Percentiles rank a stretch among this genome's conserved stretches.
Evolutionary conservation across 805 yeast genomes (phyloP).

Genomic region (Spathaspora sp.): DNA sequence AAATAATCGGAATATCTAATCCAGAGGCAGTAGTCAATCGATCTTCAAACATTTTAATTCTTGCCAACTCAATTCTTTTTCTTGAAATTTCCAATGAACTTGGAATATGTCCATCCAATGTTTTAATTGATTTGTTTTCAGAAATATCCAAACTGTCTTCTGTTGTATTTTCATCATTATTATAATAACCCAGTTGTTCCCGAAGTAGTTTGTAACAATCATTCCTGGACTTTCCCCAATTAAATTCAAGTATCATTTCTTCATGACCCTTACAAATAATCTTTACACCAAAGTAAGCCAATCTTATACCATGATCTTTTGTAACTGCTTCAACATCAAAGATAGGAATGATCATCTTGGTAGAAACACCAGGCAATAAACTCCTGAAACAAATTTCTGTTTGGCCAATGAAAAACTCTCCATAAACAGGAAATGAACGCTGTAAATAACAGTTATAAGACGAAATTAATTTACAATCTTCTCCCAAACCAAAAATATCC

Average conservation of each 20-base stretch:
- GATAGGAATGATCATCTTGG: constrained; percentile 81
- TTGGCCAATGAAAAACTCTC: constrained; percentile 72
- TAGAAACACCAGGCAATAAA: constrained; percentile 69
- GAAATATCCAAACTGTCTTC: neutral
- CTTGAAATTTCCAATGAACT: constrained; percentile 12
- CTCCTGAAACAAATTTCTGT: constrained; percentile 76
- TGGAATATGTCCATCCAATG: neutral
- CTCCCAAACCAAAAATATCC: constrained; percentile 60
- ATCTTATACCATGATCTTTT: constrained; percentile 64
- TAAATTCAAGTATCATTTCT: constrained; percentile 73
- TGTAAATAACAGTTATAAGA: constrained; percentile 69
- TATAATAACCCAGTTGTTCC: constrained; percentile 43
- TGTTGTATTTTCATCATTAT: neutral
- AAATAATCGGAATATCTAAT: constrained; percentile 60
- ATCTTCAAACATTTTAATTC: constrained; percentile 65
- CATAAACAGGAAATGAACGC: constrained; percentile 74
- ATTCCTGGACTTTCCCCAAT: constrained; percentile 59
- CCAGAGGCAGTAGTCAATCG: constrained; percentile 58
- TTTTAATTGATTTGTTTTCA: neutral
- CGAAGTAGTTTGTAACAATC: constrained; percentile 61
- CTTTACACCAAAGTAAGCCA: constrained; percentile 67
- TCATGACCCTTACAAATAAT: constrained; percentile 71
- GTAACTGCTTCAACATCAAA: constrained; percentile 66
- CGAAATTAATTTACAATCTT: constrained; percentile 51
- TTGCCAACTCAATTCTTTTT: constrained; percentile 48